Percentiles rank a stretch among this genome's conserved stretches.
Evolutionary conservation across 192 early-diverging fungal species (phyloP).

Genomic region (Podila clonocystis): DNA sequence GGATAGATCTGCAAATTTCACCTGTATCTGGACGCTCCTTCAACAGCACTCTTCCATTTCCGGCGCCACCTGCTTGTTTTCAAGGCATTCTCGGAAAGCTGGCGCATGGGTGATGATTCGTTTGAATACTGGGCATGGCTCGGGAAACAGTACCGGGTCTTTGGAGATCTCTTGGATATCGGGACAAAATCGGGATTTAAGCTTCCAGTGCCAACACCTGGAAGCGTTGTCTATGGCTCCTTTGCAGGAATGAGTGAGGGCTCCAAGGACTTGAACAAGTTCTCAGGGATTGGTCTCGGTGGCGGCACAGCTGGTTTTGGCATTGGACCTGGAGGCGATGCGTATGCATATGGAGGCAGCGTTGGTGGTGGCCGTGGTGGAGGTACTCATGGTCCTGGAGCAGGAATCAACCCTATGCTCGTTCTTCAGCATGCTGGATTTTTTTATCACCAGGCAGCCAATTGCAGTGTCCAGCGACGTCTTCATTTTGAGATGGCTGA

Average conservation of each 20-base stretch:
- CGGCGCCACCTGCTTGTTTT: slow-evolving; percentile 75
- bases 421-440: slow-evolving; percentile 89
- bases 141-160: slow-evolving; percentile 81
- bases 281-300: slow-evolving; percentile 43
- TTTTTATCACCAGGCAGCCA: slow-evolving; percentile 83
- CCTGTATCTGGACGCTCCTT: slow-evolving; percentile 72
- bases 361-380: slow-evolving; percentile 50
- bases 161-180: slow-evolving; percentile 82
- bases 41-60: slow-evolving; percentile 75
- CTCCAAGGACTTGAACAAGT: slow-evolving; percentile 45
- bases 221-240: slow-evolving; percentile 53
- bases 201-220: slow-evolving; percentile 68
- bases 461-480: slow-evolving; percentile 77
- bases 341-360: slow-evolving; percentile 23
- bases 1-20: slow-evolving; percentile 80
- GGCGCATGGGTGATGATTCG: slow-evolving; percentile 76
- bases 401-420: slow-evolving; percentile 64
- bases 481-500: slow-evolving; percentile 63
- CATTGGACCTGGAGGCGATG: slow-evolving; percentile 30
- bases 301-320: slow-evolving; percentile 46
- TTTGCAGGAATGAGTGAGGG: slow-evolving; percentile 36
- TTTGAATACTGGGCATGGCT: slow-evolving; percentile 91
- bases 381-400: slow-evolving; percentile 34
- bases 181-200: slow-evolving; percentile 74
- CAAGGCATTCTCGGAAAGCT: slow-evolving; percentile 64